Percentiles rank a stretch among this genome's conserved stretches.
Conservation (phyloP, 139 green algal genomes). For the Raphidocelis subcapitata region DNA sequence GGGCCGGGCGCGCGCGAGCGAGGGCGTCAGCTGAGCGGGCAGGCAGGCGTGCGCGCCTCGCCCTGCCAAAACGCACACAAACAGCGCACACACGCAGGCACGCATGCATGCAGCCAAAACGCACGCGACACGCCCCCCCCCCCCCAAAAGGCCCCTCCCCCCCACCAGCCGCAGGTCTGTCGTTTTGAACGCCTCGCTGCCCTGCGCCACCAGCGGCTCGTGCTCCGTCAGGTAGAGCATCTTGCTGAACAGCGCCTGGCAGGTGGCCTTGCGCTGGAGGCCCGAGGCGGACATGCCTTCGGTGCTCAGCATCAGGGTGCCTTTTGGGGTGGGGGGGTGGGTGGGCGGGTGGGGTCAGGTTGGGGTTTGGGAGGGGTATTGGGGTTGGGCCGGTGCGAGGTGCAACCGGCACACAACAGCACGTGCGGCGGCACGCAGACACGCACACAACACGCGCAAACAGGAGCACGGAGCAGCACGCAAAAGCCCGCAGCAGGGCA, state of each 20-base stretch:
- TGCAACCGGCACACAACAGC: too few species aligned
- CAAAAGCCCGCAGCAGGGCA: too few species aligned
- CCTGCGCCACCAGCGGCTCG: slow-evolving; percentile 63
- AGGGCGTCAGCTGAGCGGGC: neutral
- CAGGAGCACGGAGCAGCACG: too few species aligned
- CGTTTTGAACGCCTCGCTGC: slow-evolving; percentile 40
- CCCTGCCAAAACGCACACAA: neutral
- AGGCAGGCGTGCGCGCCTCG: neutral
- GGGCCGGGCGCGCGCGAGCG: neutral
- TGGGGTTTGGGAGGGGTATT: too few species aligned
- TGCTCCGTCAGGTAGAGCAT: slow-evolving; percentile 89
- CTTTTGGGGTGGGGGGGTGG: slow-evolving; percentile 36
- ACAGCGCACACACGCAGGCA: neutral
- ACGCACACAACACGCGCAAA: too few species aligned
- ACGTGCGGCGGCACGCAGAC: too few species aligned
- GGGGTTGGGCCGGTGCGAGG: too few species aligned
- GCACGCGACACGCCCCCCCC: neutral
- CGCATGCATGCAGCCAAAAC: neutral
- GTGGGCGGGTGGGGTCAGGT: too few species aligned
- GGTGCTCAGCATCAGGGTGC: slow-evolving; percentile 82
- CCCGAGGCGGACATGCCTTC: slow-evolving; percentile 67
- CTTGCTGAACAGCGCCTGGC: slow-evolving; percentile 87
- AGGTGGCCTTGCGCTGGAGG: slow-evolving; percentile 85
- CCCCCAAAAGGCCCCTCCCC: neutral
- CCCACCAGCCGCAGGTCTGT: slow-evolving; percentile 61